phyloP scores from a whole-genome alignment of 495 filamentous ascomycete species.

The Amorphotheca resinae region DNA sequence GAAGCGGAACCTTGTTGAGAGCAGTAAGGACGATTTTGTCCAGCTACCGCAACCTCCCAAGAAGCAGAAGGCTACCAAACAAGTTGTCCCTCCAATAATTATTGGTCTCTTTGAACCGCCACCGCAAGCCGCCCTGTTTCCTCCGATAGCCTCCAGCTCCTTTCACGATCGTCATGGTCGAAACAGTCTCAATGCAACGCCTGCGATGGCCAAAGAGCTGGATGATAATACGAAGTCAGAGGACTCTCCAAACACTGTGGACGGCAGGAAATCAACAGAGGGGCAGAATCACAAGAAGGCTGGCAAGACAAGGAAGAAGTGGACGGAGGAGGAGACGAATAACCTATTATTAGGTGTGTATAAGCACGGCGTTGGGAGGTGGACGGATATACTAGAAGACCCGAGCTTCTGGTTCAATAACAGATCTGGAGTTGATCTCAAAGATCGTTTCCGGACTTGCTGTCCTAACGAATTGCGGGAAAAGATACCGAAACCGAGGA shows the following conservation, averaged over 20 bases:
- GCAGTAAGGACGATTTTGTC: constrained; percentile 39
- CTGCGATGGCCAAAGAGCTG: constrained; percentile 9
- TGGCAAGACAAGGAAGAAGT: constrained; percentile 37
- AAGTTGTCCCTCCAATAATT: constrained; percentile 48
- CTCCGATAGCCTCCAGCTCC: constrained; percentile 49
- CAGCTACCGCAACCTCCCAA: constrained; percentile 42
- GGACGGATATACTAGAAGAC: constrained; percentile 75
- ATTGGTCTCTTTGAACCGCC: constrained; percentile 68
- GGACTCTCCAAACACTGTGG: neutral
- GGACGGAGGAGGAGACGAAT: constrained; percentile 76
- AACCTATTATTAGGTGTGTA: constrained; percentile 64
- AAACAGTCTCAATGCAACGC: constrained; percentile 25
- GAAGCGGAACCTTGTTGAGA: constrained; percentile 31
- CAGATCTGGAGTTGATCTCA: constrained; percentile 67
- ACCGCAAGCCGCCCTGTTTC: constrained; percentile 58
- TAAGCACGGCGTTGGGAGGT: constrained; percentile 75
- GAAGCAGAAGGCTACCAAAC: constrained; percentile 39
- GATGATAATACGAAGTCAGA: constrained; percentile 3
- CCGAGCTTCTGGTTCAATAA: constrained; percentile 62
- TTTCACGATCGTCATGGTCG: constrained; percentile 33
- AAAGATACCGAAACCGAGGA: constrained; percentile 19
- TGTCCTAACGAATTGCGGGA: constrained; percentile 46
- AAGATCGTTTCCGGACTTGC: constrained; percentile 73
- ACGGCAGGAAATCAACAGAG: neutral
- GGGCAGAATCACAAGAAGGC: constrained; percentile 5